Conservation (phyloP, 345 rosid genomes). For the Punica granatum region DNA sequence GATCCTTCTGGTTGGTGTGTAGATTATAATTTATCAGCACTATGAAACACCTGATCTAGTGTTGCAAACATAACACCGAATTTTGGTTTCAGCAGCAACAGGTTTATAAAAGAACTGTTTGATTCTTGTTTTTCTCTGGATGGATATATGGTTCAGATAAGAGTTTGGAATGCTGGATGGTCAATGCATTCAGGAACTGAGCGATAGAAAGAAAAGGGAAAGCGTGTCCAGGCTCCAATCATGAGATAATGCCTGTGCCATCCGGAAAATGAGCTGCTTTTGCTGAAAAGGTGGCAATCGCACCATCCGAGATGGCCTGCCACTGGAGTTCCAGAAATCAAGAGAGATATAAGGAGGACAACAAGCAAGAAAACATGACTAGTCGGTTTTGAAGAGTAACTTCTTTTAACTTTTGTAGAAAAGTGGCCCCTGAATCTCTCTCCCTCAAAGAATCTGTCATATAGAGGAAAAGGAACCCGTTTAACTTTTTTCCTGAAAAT, state of each 20-base stretch:
- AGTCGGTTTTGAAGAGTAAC: not conserved
- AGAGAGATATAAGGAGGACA: constrained; percentile 2
- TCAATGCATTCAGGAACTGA: not conserved
- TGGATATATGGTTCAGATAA: no score
- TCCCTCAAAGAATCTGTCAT: not conserved
- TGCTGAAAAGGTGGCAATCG: not conserved
- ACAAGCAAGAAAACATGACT: constrained; percentile 8
- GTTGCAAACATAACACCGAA: no score
- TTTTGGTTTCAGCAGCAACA: no score
- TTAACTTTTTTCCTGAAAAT: not conserved
- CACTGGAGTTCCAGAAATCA: not conserved
- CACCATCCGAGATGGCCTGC: not conserved
- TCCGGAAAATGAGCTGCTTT: not conserved
- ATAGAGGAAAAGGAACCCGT: not conserved
- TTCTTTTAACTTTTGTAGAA: not conserved
- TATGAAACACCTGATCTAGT: not conserved
- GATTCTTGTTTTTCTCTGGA: no score
- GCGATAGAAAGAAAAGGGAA: not conserved
- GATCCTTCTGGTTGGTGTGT: not conserved
- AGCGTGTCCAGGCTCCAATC: not conserved
- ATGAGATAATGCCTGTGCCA: not conserved
- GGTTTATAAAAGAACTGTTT: no score
- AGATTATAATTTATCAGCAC: no score
- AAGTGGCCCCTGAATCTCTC: not conserved
- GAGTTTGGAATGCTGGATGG: no score